These are phyloP conservation scores for Salix koriyanagi DNA, from an alignment of 345 rosid species.

Conservation along the genomic window DNA sequence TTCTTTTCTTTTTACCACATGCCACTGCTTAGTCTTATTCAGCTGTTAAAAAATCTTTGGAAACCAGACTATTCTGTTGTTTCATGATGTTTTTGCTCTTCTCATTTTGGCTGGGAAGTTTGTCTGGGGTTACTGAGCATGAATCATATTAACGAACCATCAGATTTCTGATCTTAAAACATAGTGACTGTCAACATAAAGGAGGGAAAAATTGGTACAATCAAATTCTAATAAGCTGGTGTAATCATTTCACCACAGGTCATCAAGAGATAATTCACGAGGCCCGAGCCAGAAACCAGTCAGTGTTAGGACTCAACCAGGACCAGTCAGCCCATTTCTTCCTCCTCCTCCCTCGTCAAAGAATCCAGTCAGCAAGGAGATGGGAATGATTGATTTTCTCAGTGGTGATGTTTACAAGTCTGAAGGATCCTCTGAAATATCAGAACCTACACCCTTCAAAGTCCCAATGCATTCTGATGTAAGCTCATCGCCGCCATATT, in stretches of 20 bases:
- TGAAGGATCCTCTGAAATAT: constrained; percentile 35
- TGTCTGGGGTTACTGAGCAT: not conserved
- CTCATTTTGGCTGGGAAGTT: not conserved
- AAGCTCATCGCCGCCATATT: constrained; percentile 38
- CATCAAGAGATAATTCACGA: constrained; percentile 52
- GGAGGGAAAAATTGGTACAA: not conserved
- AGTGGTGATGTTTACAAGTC: constrained; percentile 82
- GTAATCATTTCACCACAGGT: constrained; percentile 37
- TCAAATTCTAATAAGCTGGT: constrained; percentile 7
- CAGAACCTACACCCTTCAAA: constrained; percentile 29
- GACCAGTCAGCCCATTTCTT: constrained; percentile 47
- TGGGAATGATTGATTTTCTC: constrained; percentile 64
- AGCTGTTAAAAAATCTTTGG: not conserved
- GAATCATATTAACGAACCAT: not conserved
- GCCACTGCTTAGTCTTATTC: not conserved
- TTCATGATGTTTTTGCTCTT: not conserved
- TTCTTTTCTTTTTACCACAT: not conserved
- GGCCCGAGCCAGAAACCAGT: constrained; percentile 44
- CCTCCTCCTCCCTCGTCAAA: constrained; percentile 85
- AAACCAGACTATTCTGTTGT: not conserved
- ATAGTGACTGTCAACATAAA: not conserved
- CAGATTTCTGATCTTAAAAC: not conserved
- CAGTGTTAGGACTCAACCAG: constrained; percentile 30
- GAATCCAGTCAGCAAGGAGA: constrained; percentile 51
- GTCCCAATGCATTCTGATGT: constrained; percentile 31